These are phyloP conservation scores for Podila horticola DNA, from an alignment of 192 early-diverging fungal species.

Conservation along the genomic window DNA sequence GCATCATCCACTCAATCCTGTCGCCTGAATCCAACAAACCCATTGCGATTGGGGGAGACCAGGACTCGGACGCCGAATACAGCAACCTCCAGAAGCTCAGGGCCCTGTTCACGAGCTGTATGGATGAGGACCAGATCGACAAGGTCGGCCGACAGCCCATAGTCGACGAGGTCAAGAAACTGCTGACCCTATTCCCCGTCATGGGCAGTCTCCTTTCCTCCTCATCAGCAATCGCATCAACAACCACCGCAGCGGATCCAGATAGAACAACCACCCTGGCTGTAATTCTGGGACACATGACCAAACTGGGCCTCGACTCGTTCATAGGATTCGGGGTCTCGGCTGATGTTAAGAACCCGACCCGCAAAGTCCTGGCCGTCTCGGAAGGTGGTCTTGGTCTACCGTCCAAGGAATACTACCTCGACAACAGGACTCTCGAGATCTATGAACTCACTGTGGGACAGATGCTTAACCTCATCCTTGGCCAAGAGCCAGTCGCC, in stretches of 20 bases:
- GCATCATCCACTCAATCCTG: conserved; percentile 15
- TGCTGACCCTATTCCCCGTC: conserved; percentile 50
- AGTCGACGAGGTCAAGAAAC: conserved; percentile 24
- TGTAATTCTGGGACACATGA: conserved; percentile 19
- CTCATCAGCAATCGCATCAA: background rate
- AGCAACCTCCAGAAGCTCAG: conserved; percentile 66
- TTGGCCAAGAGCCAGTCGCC: conserved; percentile 14
- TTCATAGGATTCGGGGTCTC: conserved; percentile 57
- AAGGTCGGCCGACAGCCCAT: conserved; percentile 51
- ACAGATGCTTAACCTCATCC: conserved; percentile 46
- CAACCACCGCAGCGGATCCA: background rate
- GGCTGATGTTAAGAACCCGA: conserved; percentile 66
- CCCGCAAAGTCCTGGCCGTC: conserved; percentile 57
- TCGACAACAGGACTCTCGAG: conserved; percentile 47
- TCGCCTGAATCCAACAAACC: background rate
- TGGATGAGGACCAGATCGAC: conserved; percentile 52
- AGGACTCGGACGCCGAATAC: conserved; percentile 22
- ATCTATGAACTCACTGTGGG: conserved; percentile 53
- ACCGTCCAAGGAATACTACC: conserved; percentile 75
- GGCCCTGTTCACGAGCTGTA: conserved; percentile 65
- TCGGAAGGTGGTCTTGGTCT: conserved; percentile 60
- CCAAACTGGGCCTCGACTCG: conserved; percentile 33
- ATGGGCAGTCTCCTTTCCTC: background rate
- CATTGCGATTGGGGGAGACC: conserved; percentile 2
- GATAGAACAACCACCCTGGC: conserved; percentile 7